Base-by-base conservation (phyloP, 2,329 filamentous ascomycete species). In the Neonectria coccinea region DNA sequence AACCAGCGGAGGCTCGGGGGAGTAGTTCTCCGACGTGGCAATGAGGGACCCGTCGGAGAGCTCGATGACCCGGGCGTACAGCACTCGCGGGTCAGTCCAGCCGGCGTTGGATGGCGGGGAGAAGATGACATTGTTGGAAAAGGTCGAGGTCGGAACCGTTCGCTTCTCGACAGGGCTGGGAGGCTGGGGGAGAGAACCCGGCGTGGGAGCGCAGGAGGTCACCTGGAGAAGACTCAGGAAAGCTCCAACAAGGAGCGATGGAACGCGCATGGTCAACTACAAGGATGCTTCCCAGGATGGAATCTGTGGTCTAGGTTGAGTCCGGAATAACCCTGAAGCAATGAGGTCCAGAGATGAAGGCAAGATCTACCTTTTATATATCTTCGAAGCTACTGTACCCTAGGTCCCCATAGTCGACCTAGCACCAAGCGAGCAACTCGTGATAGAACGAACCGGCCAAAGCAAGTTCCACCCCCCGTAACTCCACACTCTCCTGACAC, bases 21-120 rank as follows among this genome's bases (percentile, higher is more conserved):
- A 83, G 77, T 87, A 86, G 77, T 86, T 86, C 70, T 86, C 84
- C 84, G 84, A 86, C 0, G 85, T 87, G 27, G 82, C 81, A 14
- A 87, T 77, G 11, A 87, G 79, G 18, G 81, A 79, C n/a, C 83
- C 79, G 64, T 82, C 80, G 1, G 75, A 71, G 8, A 85, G 78
- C 73, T 85, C 78, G 5, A 79, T 76, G 4, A 79, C 78, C 14
- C 83, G 82, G 9, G 82, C 76, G 59, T 84, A 84, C 5, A 84
- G 76, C 2, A 81, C 79, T 10, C 78, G 75, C 1, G 81, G 82
- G 51, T 81, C 77, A 1, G 77, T 83, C 72, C 81, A 83, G 69
- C 80, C 78, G n/a, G 70, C 68, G 9, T 78, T 76, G 18, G 64
- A 64, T 0, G 71, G 71, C n/a, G 83, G 82, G 45, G 77, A 76